Evolutionary conservation across 1,284 basidiomycete species (phyloP).

Genomic region (Uromyces viciae-fabae): DNA sequence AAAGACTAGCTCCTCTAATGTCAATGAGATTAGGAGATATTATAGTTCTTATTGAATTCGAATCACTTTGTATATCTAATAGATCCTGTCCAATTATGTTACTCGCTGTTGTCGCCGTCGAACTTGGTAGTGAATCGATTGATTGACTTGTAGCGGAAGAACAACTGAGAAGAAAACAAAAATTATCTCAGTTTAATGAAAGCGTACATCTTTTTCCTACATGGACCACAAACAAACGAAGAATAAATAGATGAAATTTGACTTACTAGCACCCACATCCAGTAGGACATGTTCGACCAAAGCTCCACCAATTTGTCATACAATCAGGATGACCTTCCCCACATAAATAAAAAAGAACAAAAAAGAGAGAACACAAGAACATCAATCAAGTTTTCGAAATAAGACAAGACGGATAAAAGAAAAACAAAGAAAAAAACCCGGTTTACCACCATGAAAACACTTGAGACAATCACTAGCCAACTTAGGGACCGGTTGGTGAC

Average conservation of each 20-base stretch:
- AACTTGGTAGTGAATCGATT: not conserved
- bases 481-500: constrained; percentile 15
- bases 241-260: too few species aligned
- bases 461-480: constrained; percentile 30
- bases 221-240: not conserved
- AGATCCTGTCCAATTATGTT: not conserved
- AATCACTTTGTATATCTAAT: constrained; percentile 13
- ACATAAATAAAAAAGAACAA: not conserved
- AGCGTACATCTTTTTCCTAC: not conserved
- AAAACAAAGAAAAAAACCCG: too few species aligned
- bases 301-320: constrained; percentile 28
- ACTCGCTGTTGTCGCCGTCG: not conserved
- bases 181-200: not conserved
- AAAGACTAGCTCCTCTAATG: not conserved
- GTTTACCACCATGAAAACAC: constrained; percentile 42
- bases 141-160: not conserved
- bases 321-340: constrained; percentile 27
- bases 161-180: not conserved
- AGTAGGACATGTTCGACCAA: constrained; percentile 12
- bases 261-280: constrained; percentile 42
- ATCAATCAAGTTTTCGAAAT: not conserved
- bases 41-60: not conserved
- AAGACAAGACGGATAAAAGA: not conserved
- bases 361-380: not conserved
- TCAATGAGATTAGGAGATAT: not conserved